Evolutionary conservation across 2,329 filamentous ascomycete species (phyloP).

Genomic region (Aureobasidium leucospermi): DNA sequence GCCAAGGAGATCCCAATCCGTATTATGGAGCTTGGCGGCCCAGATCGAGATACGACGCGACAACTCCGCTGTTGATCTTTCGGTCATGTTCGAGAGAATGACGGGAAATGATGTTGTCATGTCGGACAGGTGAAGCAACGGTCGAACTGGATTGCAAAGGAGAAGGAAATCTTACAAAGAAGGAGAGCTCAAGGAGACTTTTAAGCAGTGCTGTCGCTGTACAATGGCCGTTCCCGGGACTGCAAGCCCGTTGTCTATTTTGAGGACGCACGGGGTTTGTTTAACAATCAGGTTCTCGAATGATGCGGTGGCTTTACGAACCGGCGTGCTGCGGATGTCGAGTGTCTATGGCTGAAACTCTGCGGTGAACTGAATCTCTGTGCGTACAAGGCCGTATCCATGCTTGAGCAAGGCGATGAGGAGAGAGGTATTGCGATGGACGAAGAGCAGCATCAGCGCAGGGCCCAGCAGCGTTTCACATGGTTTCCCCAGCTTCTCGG

Average conservation of each 20-base stretch:
- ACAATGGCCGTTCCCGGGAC: constrained; percentile 11
- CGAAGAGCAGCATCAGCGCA: background rate
- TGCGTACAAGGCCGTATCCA: background rate
- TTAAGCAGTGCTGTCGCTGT: constrained; percentile 13
- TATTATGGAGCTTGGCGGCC: background rate
- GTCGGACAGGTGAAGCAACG: constrained; percentile 11
- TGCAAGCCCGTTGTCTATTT: constrained; percentile 11
- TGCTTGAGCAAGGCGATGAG: background rate
- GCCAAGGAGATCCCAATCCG: background rate
- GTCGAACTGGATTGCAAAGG: background rate
- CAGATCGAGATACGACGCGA: background rate
- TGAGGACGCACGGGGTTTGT: background rate
- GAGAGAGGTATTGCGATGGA: background rate
- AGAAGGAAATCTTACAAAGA: no score
- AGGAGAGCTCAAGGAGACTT: background rate
- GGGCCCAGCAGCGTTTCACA: background rate
- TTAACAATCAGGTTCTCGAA: background rate
- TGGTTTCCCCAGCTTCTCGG: constrained; percentile 8
- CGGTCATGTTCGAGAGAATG: background rate
- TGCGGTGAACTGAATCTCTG: background rate
- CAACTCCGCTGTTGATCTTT: background rate
- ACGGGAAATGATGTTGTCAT: constrained; percentile 12
- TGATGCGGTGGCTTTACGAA: constrained; percentile 5
- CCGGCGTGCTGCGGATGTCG: background rate
- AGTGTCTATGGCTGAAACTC: background rate